phyloP scores from a whole-genome alignment of 2,329 filamentous ascomycete genomes.

The Aspergillus eucalypticola region DNA sequence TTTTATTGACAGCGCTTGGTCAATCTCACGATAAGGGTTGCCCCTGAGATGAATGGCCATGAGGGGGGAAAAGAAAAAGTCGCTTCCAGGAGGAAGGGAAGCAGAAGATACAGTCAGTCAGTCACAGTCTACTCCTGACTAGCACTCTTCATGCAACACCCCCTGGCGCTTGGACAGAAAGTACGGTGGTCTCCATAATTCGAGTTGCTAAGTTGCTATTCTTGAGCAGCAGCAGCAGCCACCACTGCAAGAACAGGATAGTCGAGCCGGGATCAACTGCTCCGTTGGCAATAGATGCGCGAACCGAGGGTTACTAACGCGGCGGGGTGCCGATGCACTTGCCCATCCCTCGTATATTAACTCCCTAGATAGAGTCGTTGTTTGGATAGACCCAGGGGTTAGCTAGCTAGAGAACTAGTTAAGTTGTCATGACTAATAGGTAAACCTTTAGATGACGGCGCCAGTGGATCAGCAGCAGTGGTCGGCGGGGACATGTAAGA shows the following conservation, averaged over 20 bases:
- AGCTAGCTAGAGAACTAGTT: neutral
- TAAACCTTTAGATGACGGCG: constrained; percentile 7
- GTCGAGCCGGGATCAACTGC: constrained; percentile 17
- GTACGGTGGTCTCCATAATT: neutral
- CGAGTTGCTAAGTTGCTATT: neutral
- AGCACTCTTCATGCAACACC: neutral
- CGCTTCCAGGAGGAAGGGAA: neutral
- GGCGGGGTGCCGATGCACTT: constrained; percentile 5
- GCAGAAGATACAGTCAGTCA: neutral
- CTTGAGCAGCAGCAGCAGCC: constrained; percentile 15
- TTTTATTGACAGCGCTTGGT: constrained; percentile 2
- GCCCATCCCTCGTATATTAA: neutral
- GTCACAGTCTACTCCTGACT: neutral
- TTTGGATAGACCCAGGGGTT: neutral
- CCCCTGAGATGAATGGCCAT: neutral
- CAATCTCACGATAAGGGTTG: neutral
- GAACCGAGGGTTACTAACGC: constrained; percentile 1
- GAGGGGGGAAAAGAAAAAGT: neutral
- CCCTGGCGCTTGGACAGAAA: constrained; percentile 2
- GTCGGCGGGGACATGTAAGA: constrained; percentile 10
- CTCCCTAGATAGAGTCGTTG: neutral
- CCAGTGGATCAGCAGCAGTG: constrained; percentile 3
- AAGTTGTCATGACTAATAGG: constrained; percentile 1
- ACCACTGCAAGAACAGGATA: constrained; percentile 14
- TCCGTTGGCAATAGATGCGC: constrained; percentile 11